Evolutionary conservation across 2,329 filamentous ascomycete genomes (phyloP).

Genomic region (Laburnicola sp.): DNA sequence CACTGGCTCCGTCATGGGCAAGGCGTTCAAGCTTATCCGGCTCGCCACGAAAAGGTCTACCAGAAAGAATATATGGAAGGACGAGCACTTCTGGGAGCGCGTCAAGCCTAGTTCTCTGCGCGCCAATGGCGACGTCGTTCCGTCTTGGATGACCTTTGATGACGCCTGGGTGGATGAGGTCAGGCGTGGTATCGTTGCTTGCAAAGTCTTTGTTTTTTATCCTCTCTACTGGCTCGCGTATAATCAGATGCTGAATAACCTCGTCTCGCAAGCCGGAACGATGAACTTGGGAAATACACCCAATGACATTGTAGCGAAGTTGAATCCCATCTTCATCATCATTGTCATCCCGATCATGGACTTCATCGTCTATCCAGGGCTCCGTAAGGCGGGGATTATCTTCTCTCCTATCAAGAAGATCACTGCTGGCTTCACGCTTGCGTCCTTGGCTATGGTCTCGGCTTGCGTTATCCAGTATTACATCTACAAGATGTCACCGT

Average conservation of each 20-base stretch:
- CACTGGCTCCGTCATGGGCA: constrained; percentile 70
- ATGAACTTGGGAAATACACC: constrained; percentile 52
- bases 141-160: constrained; percentile 74
- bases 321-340: constrained; percentile 52
- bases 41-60: constrained; percentile 61
- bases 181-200: constrained; percentile 67
- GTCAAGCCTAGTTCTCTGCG: constrained; percentile 60
- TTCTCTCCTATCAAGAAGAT: constrained; percentile 59
- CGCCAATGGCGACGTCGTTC: constrained; percentile 52
- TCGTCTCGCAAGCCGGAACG: constrained; percentile 50
- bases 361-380: constrained; percentile 46
- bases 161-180: constrained; percentile 74
- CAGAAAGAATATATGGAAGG: constrained; percentile 45
- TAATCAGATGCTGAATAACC: constrained; percentile 49
- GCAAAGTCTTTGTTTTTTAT: constrained; percentile 65
- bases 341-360: constrained; percentile 53
- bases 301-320: constrained; percentile 55
- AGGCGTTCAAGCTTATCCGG: constrained; percentile 64
- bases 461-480: constrained; percentile 61
- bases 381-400: constrained; percentile 48
- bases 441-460: constrained; percentile 57
- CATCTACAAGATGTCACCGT: constrained; percentile 59
- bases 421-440: constrained; percentile 56
- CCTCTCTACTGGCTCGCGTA: constrained; percentile 54
- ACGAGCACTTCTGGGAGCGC: constrained; percentile 62